Base-by-base conservation (phyloP, 23 red algal species). In the Gracilaria domingensis region DNA sequence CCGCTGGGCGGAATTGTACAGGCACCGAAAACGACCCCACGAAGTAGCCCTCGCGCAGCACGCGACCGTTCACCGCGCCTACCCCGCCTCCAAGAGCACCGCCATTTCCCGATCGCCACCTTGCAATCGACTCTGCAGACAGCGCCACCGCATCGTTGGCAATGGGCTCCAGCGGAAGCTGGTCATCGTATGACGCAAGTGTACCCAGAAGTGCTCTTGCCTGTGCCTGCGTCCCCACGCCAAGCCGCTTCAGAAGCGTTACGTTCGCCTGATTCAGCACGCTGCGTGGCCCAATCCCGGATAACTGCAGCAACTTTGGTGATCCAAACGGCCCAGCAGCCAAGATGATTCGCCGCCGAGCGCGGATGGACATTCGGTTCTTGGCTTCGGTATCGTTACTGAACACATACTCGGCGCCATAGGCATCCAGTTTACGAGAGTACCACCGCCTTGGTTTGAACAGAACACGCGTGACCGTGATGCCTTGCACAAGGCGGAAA, bases 221-320 rank as follows among this genome's bases (percentile, higher is more conserved):
- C 33, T 55, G 34, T 8, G 44, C 69, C 32, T 26, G 28, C 2
- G 30, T 23, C 0, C 77, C 88, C 18, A 92, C 88, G 6, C 29
- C 49, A 42, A 93, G 90, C 17, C 60, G 64, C 45, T 78, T 50
- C 23, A 56, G 35, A 13, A 75, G 20, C 16, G 54, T n/a, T 35
- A 91, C 65, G 16, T 78, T 64, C 4, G 48, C 26, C 4, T 72
- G 48, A 61, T 76, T 33, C 13, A 91, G 53, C 8, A 85, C 26
- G n/a, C 76, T 59, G 7, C 75, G 59, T 8, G 93, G 86, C 9
- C 86, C 86, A 72, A 91, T 84, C 0, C 93, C 93, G 2, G 93
- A 91, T 32, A 91, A 36, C 67, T 87, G 81, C 21, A 95, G 83
- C 34, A 95, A 40, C 62, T 85, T 71, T 3, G 86, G 93, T 36